Base-by-base conservation (phyloP, 1,284 basidiomycete genomes). In the Entoloma clypeatum region DNA sequence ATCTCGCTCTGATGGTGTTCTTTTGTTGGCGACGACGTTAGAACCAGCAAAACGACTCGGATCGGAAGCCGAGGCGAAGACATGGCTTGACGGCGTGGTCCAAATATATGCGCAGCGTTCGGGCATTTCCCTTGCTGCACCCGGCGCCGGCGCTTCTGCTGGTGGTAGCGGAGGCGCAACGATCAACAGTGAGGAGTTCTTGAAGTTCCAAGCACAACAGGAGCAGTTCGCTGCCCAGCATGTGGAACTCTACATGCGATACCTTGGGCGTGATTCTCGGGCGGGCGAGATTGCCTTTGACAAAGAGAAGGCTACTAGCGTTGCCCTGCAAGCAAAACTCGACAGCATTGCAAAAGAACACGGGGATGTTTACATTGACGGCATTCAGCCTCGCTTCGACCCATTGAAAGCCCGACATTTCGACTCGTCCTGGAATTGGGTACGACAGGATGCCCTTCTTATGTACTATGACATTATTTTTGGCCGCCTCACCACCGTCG, bases 371-470 rank as follows among this genome's bases (percentile, higher is more conserved):
- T 99, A 99, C 68, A 74, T 97, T 50, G 88, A 96, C 44, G 95
- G 95, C 33, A 96, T 99, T 52, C 82, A 93, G 60, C 94, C 95
- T 11, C 75, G 79, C 44, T 99, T 99, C 68, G 90, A 94, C 57
- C 84, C 90, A 3, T 74, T 95, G 61, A 99, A 99, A 68, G 95
- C 94, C 13, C 89, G 96, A 37, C 91, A 89, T 60, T 99, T 99
- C 71, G 93, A 97, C 63, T 97, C 93, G 7, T 92, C 87, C 8
- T 99, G 95, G 95, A 99, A 99, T 65, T 99, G 95, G 96, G 93
- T 90, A 38, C 85, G 95, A 52, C 93, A 97, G 68, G 92, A 95
- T 51, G 91, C 93, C 18, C 74, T 98, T 28, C 72, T 90, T 47
- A 92, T 98, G 87, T 98, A 86, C 71, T 97, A 94, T 68, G 94